These are phyloP conservation scores for Fomitopsis schrenkii DNA, from an alignment of 1,284 basidiomycete species.

Conservation along the genomic window DNA sequence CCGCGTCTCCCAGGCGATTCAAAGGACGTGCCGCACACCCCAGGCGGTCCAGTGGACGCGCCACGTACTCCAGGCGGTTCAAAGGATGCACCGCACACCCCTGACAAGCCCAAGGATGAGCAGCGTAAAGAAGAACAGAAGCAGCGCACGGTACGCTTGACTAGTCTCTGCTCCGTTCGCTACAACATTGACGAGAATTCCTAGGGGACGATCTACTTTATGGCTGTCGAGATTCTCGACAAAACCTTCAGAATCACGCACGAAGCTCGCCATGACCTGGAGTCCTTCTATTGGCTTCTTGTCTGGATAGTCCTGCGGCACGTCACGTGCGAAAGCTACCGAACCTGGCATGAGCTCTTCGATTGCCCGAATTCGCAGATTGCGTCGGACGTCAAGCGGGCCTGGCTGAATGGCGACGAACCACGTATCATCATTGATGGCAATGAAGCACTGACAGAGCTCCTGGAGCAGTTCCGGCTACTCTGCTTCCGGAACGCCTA, in stretches of 20 bases:
- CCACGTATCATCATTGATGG: background rate
- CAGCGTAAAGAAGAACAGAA: background rate
- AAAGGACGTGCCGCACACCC: no score
- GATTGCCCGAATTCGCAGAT: background rate
- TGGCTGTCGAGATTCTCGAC: background rate
- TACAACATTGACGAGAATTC: background rate
- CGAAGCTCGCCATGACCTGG: background rate
- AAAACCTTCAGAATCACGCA: background rate
- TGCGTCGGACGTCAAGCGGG: background rate
- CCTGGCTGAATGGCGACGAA: background rate
- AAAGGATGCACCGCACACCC: no score
- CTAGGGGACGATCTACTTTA: background rate
- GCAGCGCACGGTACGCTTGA: background rate
- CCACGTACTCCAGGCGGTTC: no score
- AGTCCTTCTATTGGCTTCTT: background rate
- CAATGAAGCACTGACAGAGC: background rate
- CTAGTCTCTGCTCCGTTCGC: no score
- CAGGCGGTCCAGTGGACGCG: no score
- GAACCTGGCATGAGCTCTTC: background rate
- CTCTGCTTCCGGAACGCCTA: background rate
- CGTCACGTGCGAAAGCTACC: background rate
- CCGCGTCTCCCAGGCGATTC: no score
- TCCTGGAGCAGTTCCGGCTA: background rate
- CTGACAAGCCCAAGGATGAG: no score
- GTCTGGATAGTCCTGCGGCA: background rate